These are phyloP conservation scores for Penicillium capsulatum DNA, from an alignment of 2,329 filamentous ascomycete genomes.

Conservation along the genomic window DNA sequence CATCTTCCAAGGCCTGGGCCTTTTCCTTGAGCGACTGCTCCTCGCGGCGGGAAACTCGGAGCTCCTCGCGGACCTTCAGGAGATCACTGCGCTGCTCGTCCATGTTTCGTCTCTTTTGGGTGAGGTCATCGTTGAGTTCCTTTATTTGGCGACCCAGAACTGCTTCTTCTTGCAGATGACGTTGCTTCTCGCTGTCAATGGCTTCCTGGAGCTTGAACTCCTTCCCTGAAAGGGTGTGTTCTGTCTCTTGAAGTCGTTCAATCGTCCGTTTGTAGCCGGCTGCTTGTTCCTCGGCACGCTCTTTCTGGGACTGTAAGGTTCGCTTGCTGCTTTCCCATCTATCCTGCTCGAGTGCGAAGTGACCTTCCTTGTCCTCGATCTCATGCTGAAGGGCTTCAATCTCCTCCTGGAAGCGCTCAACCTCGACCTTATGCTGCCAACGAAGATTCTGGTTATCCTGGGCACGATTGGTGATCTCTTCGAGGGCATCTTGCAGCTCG, in stretches of 20 bases:
- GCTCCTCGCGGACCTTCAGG: slow-evolving; percentile 62
- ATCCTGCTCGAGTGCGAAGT: slow-evolving; percentile 67
- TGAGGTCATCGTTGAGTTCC: slow-evolving; percentile 67
- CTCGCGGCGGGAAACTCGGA: slow-evolving; percentile 64
- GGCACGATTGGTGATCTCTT: slow-evolving; percentile 55
- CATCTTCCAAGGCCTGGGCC: slow-evolving; percentile 66
- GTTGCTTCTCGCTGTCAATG: slow-evolving; percentile 65
- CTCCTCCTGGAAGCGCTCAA: slow-evolving; percentile 54
- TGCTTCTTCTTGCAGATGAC: slow-evolving; percentile 67
- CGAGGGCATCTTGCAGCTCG: slow-evolving; percentile 48
- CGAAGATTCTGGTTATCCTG: slow-evolving; percentile 57
- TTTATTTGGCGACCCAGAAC: slow-evolving; percentile 68
- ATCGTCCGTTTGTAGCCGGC: slow-evolving; percentile 66
- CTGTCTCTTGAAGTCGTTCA: slow-evolving; percentile 63
- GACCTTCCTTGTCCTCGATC: slow-evolving; percentile 64
- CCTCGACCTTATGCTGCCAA: slow-evolving; percentile 52
- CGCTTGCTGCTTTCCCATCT: slow-evolving; percentile 67
- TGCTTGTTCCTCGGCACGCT: slow-evolving; percentile 64
- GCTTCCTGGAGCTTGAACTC: slow-evolving; percentile 65
- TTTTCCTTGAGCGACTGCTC: slow-evolving; percentile 61
- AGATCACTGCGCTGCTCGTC: slow-evolving; percentile 65
- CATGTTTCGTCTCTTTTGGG: slow-evolving; percentile 61
- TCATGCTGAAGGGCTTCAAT: slow-evolving; percentile 60
- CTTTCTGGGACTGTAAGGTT: slow-evolving; percentile 61
- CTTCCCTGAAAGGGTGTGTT: slow-evolving; percentile 63